phyloP scores from a whole-genome alignment of 192 early-diverging fungal species.

The Podila epigama region DNA sequence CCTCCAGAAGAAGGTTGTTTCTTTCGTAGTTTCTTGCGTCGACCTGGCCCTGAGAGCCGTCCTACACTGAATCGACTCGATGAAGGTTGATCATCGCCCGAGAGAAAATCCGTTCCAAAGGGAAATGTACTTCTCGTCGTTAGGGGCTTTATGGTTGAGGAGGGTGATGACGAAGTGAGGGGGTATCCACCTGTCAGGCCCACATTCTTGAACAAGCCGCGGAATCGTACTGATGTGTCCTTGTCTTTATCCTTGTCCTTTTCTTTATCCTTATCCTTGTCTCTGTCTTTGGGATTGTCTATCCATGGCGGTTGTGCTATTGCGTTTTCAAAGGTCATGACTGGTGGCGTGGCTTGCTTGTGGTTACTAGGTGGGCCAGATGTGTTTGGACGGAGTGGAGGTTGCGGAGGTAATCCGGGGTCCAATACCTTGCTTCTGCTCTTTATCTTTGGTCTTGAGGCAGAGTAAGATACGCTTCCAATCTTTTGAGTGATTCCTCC shows the following conservation, averaged over 20 bases:
- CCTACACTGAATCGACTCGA: constrained; percentile 7
- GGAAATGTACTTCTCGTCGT: constrained; percentile 13
- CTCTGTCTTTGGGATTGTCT: background rate
- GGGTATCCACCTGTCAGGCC: constrained; percentile 18
- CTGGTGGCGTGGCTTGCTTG: background rate
- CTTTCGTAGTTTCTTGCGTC: constrained; percentile 26
- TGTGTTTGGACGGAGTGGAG: constrained; percentile 9
- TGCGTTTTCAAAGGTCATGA: background rate
- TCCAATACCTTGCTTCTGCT: background rate
- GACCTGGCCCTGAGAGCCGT: constrained; percentile 12
- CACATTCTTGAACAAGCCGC: constrained; percentile 32
- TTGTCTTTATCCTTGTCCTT: constrained; percentile 19
- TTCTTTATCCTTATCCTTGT: constrained; percentile 15
- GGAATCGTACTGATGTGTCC: constrained; percentile 23
- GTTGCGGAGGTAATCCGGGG: constrained; percentile 23
- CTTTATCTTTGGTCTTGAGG: constrained; percentile 2
- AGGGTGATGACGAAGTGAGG: background rate
- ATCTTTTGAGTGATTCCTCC: constrained; percentile 21
- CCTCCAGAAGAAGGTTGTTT: constrained; percentile 7
- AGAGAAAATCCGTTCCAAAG: constrained; percentile 22
- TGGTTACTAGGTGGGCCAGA: background rate
- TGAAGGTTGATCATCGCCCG: constrained; percentile 38
- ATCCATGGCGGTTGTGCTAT: background rate
- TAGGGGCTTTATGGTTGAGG: constrained; percentile 2
- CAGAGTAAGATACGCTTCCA: background rate